These are phyloP conservation scores for Cyclotella choctawhatcheeana DNA, from an alignment of 108 stramenopile genomes.

Conservation along the genomic window DNA sequence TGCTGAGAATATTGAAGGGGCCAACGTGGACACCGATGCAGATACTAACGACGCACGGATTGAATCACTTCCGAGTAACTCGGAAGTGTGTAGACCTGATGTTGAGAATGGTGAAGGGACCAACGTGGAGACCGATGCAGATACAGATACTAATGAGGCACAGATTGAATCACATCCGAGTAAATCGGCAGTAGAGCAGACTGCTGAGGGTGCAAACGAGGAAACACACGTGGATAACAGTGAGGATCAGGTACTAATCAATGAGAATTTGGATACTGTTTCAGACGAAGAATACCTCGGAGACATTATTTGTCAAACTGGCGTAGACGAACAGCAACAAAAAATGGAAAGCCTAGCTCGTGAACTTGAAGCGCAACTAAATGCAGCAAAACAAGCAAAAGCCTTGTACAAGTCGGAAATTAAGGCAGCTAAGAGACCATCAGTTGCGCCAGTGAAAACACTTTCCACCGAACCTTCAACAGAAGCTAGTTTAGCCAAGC, in stretches of 20 bases:
- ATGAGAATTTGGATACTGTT: no score
- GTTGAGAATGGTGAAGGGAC: background rate
- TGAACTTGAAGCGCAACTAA: background rate
- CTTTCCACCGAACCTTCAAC: conserved; percentile 5
- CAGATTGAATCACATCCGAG: no score
- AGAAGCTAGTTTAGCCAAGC: background rate
- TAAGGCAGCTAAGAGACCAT: background rate
- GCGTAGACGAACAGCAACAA: background rate
- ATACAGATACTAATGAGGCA: no score
- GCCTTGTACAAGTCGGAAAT: background rate
- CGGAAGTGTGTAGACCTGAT: background rate
- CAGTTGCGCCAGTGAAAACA: background rate
- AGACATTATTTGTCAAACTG: background rate
- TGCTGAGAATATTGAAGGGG: background rate
- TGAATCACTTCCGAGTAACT: no score
- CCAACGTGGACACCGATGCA: no score
- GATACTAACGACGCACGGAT: no score
- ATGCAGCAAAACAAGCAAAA: background rate
- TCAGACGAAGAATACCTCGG: background rate
- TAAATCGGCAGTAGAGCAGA: no score
- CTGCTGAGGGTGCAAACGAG: no score
- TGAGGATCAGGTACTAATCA: background rate
- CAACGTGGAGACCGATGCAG: no score
- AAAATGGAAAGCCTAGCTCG: background rate
- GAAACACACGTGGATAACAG: background rate